Evolutionary conservation across 1,139 yeast genomes (phyloP).

Genomic region (Arxiozyma telluris): DNA sequence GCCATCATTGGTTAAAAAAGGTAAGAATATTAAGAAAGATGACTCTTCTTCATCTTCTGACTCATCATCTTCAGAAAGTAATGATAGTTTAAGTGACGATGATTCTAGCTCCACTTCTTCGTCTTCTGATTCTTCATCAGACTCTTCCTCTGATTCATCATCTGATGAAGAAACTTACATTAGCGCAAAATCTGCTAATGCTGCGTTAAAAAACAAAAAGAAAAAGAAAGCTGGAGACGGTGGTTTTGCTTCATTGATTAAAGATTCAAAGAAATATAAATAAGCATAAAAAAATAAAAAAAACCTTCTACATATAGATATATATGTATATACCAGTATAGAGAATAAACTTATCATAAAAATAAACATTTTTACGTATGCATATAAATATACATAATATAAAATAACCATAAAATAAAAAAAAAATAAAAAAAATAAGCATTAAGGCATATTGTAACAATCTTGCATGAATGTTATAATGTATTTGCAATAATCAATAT

Average conservation of each 20-base stretch:
- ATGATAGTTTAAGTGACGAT: constrained; percentile 13
- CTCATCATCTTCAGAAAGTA: not conserved
- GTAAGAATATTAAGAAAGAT: constrained; percentile 2
- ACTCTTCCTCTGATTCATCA: constrained; percentile 17
- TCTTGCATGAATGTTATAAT: too few relatives aligned
- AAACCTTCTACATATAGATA: constrained; percentile 6
- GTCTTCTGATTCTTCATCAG: constrained; percentile 10
- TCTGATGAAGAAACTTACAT: constrained; percentile 30
- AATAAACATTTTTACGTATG: not conserved
- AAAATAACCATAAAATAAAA: too few relatives aligned
- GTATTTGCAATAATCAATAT: not conserved
- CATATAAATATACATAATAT: too few relatives aligned
- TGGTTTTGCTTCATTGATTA: constrained; percentile 47
- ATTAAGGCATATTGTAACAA: not conserved
- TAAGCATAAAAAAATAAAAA: constrained; percentile 2
- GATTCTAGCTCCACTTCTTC: constrained; percentile 13
- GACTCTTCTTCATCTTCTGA: constrained; percentile 7
- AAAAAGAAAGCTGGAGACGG: constrained; percentile 38
- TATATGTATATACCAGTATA: not conserved
- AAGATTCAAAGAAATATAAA: constrained; percentile 36
- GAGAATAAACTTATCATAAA: not conserved
- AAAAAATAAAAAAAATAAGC: not conserved
- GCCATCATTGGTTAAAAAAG: constrained; percentile 2
- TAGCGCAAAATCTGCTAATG: constrained; percentile 36
- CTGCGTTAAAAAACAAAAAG: constrained; percentile 32